phyloP scores from a whole-genome alignment of 768 basidiomycete species.

The Pleurotus salmoneostramineus region DNA sequence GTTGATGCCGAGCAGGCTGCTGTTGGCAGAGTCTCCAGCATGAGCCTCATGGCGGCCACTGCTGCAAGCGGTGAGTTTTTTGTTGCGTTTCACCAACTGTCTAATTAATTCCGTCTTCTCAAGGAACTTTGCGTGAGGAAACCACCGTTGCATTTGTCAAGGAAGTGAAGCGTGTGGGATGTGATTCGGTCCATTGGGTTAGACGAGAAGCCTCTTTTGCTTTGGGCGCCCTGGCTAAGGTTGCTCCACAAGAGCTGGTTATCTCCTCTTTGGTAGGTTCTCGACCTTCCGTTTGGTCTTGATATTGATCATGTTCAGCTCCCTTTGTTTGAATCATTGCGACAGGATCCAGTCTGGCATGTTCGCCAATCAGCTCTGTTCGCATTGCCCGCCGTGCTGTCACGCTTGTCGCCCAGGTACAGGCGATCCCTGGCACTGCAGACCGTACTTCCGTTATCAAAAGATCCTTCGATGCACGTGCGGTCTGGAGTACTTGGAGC shows the following conservation, averaged over 20 bases:
- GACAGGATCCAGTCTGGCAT: constrained; percentile 68
- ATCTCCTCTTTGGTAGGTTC: constrained; percentile 53
- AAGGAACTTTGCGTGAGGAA: constrained; percentile 53
- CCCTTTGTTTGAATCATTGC: constrained; percentile 70
- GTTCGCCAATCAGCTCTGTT: constrained; percentile 88
- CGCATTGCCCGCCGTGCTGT: constrained; percentile 75
- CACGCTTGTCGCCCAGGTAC: constrained; percentile 53
- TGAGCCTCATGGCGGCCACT: constrained; percentile 89
- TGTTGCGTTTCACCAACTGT: too few species aligned
- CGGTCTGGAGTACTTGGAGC: constrained; percentile 81
- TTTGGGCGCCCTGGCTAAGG: constrained; percentile 83
- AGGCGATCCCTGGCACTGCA: constrained; percentile 65
- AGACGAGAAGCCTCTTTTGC: constrained; percentile 85
- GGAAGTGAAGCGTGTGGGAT: constrained; percentile 66
- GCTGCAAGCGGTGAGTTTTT: constrained; percentile 57
- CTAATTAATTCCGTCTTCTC: neutral
- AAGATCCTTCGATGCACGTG: constrained; percentile 63
- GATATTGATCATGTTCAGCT: constrained; percentile 43
- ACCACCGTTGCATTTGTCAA: constrained; percentile 63
- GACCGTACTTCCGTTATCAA: constrained; percentile 57
- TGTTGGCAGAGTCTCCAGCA: constrained; percentile 83
- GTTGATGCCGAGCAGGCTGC: constrained; percentile 71
- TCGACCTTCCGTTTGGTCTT: neutral
- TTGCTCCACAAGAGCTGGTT: constrained; percentile 74
- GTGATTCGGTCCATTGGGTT: constrained; percentile 72